Conservation (phyloP, 2,329 filamentous ascomycete species). For the Phaeoacremonium minimum region DNA sequence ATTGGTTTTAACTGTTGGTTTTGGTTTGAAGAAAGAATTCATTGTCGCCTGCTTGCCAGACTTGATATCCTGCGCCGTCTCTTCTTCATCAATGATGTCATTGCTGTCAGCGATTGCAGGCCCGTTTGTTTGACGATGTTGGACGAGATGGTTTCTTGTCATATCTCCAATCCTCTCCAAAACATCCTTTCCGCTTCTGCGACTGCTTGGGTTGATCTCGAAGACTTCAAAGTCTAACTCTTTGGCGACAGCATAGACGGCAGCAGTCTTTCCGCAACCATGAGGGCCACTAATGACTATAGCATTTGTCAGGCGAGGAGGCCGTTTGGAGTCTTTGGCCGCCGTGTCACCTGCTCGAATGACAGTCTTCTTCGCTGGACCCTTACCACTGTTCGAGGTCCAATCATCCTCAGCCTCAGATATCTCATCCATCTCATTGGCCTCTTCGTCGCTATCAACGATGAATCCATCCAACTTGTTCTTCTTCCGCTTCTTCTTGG, state of each 20-base stretch:
- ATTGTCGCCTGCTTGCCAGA: conserved; percentile 74
- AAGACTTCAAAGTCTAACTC: conserved; percentile 93
- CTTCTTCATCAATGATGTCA: conserved; percentile 36
- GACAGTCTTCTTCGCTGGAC: conserved; percentile 47
- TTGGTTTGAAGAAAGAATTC: conserved; percentile 72
- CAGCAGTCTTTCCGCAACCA: conserved; percentile 89
- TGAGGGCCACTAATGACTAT: conserved; percentile 86
- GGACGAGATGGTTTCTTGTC: conserved; percentile 90
- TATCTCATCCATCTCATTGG: conserved; percentile 64
- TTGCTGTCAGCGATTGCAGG: conserved; percentile 21
- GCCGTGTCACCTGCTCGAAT: conserved; percentile 37
- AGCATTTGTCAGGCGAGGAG: conserved; percentile 60
- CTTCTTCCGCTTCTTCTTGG: conserved; percentile 63
- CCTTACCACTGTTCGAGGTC: conserved; percentile 27
- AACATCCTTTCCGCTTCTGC: conserved; percentile 84
- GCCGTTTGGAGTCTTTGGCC: conserved; percentile 33
- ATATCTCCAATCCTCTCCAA: conserved; percentile 92
- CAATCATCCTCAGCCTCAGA: conserved; percentile 54
- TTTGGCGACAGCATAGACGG: conserved; percentile 85
- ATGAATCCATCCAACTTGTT: conserved; percentile 79
- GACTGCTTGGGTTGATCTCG: conserved; percentile 82
- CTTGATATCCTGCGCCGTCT: conserved; percentile 53
- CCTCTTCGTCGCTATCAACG: conserved; percentile 73
- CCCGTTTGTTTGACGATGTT: conserved; percentile 35
- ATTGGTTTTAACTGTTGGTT: conserved; percentile 27